Evolutionary conservation across 495 filamentous ascomycete genomes (phyloP).

Genomic region (Tuber microsphaerosporum): DNA sequence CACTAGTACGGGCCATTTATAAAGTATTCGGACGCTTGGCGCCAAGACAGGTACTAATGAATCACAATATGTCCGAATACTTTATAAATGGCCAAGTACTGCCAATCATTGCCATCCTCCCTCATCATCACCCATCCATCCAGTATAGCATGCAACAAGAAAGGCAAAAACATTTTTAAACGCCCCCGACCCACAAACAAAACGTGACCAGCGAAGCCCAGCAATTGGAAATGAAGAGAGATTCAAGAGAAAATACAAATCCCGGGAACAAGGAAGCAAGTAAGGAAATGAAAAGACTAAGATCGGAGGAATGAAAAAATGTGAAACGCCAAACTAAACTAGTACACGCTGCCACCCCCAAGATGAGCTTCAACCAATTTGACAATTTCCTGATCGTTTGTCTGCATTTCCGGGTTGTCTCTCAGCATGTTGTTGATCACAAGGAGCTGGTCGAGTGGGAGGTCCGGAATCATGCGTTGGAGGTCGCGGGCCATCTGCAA

Average conservation of each 20-base stretch:
- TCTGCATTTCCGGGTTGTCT: constrained; percentile 38
- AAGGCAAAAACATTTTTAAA: constrained; percentile 4
- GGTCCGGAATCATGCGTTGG: constrained; percentile 33
- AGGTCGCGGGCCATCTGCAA: constrained; percentile 39
- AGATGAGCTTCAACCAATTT: constrained; percentile 36
- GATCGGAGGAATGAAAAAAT: constrained; percentile 16
- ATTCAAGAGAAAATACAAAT: background rate
- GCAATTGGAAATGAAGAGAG: background rate
- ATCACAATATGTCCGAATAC: too few relatives aligned
- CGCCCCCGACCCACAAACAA: background rate
- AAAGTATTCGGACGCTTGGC: too few relatives aligned
- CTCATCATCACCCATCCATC: background rate
- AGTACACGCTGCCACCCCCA: constrained; percentile 12
- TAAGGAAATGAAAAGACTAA: background rate
- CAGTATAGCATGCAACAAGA: background rate
- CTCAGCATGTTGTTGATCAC: constrained; percentile 39
- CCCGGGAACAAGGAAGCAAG: background rate
- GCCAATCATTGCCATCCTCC: background rate
- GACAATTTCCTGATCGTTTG: constrained; percentile 34
- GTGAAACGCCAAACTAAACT: constrained; percentile 2
- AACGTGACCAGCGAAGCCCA: constrained; percentile 1
- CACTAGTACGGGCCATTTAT: background rate
- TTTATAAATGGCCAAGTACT: background rate
- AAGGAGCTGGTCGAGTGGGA: constrained; percentile 32
- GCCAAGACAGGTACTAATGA: too few relatives aligned